Evolutionary conservation across 2,329 filamentous ascomycete species (phyloP).

Genomic region (Colletotrichum salicis): DNA sequence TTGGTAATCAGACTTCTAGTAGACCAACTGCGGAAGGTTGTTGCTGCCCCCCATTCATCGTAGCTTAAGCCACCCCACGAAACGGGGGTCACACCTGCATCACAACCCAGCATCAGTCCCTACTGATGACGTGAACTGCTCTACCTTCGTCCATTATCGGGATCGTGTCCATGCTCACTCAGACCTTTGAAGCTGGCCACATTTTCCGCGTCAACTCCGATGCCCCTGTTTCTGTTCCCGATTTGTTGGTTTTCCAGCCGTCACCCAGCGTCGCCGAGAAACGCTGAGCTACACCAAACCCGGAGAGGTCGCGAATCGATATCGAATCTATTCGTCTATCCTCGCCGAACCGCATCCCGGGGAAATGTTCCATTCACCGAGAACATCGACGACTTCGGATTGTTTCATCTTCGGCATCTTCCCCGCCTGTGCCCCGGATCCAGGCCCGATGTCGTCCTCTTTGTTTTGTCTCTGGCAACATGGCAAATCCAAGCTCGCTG

Average conservation of each 20-base stretch:
- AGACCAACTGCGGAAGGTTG: slow-evolving; percentile 12
- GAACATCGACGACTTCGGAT: not conserved
- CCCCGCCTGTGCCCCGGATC: slow-evolving; percentile 23
- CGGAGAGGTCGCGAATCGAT: not conserved
- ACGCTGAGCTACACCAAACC: not conserved
- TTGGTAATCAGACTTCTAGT: slow-evolving; percentile 19
- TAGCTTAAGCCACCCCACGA: slow-evolving; percentile 27
- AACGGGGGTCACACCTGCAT: slow-evolving; percentile 33
- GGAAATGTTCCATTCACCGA: slow-evolving; percentile 12
- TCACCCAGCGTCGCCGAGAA: not conserved
- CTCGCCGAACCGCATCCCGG: slow-evolving; percentile 1
- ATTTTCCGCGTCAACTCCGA: slow-evolving; percentile 23
- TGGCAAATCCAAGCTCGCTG: slow-evolving; percentile 11
- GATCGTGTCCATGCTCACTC: not conserved
- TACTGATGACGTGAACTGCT: slow-evolving; percentile 22
- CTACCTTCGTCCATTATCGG: not conserved
- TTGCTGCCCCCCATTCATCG: slow-evolving; percentile 24
- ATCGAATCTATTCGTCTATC: not conserved
- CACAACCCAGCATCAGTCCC: slow-evolving; percentile 16
- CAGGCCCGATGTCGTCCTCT: slow-evolving; percentile 28
- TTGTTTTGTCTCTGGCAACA: slow-evolving; percentile 25
- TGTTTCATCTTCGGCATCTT: slow-evolving; percentile 21
- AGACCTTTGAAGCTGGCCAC: not conserved
- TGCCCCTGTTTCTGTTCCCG: slow-evolving; percentile 6
- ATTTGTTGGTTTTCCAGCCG: slow-evolving; percentile 1